phyloP scores from a whole-genome alignment of 768 basidiomycete species.

The Tylopilus plumbeoviolaceoides region DNA sequence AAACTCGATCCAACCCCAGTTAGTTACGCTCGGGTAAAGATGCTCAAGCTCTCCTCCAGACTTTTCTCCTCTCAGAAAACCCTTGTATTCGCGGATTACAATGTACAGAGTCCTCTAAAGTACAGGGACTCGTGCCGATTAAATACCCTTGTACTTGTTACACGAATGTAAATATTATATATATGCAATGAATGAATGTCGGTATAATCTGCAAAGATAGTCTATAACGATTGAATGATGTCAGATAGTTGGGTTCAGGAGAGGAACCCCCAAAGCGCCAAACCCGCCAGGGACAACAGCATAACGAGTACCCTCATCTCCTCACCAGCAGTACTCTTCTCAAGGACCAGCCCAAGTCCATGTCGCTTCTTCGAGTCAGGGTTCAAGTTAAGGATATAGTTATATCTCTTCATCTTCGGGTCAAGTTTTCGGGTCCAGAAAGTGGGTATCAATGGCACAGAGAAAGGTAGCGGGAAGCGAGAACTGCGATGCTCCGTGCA shows the following conservation, averaged over 20 bases:
- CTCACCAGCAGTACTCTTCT: conserved; percentile 62
- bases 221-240: background rate
- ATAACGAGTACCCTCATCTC: conserved; percentile 42
- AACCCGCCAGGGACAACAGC: conserved; percentile 25
- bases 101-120: background rate
- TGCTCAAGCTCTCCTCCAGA: no score
- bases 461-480: conserved; percentile 12
- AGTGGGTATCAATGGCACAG: conserved; percentile 22
- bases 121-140: background rate
- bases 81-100: background rate
- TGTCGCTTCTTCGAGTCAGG: conserved; percentile 39
- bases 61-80: no score
- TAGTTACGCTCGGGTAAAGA: no score
- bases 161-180: background rate
- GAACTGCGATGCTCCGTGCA: conserved; percentile 45
- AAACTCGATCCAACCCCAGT: no score
- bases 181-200: background rate
- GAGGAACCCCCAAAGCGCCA: conserved; percentile 33
- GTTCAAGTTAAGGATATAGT: conserved; percentile 25
- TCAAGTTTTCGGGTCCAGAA: conserved; percentile 29
- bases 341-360: conserved; percentile 44
- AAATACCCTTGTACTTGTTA: background rate
- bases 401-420: conserved; percentile 24
- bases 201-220: background rate
- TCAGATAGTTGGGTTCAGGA: conserved; percentile 7